A percentile compares a stretch with the other conserved stretches of the same genome.
These are phyloP conservation scores for Maudiozyma pseudohumilis DNA, from an alignment of 805 yeast species.

Conservation along the genomic window DNA sequence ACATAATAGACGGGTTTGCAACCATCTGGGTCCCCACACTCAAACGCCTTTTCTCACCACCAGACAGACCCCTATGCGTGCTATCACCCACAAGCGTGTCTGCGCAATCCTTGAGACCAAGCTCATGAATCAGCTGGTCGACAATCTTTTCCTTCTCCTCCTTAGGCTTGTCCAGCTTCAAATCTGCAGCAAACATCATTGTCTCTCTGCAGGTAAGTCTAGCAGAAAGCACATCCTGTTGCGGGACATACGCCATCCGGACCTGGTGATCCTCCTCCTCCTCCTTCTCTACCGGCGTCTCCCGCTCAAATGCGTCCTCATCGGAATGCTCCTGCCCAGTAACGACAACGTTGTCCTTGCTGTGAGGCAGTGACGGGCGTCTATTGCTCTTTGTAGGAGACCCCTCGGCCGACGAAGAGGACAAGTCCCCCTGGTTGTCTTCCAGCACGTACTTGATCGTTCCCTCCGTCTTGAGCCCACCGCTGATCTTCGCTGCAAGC, in stretches of 20 bases:
- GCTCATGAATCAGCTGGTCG: slow-evolving; percentile 47
- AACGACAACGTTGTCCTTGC: background rate
- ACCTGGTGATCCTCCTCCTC: slow-evolving; percentile 7
- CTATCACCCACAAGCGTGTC: slow-evolving; percentile 50
- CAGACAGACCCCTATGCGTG: slow-evolving; percentile 55
- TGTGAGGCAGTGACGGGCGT: background rate
- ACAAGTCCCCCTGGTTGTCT: background rate
- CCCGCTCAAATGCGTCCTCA: background rate
- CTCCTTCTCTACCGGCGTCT: background rate
- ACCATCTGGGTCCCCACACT: slow-evolving; percentile 71
- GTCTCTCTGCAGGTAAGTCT: slow-evolving; percentile 67
- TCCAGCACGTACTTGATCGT: slow-evolving; percentile 27
- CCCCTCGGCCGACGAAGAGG: background rate
- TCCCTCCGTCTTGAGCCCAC: slow-evolving; percentile 36
- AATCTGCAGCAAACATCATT: slow-evolving; percentile 56
- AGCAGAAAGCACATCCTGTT: slow-evolving; percentile 64
- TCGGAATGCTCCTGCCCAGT: background rate
- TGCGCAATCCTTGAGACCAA: slow-evolving; percentile 57
- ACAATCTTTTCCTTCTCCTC: slow-evolving; percentile 42
- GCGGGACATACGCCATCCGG: slow-evolving; percentile 52
- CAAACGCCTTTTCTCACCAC: slow-evolving; percentile 74
- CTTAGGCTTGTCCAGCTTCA: slow-evolving; percentile 43
- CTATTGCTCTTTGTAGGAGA: background rate
- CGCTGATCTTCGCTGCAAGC: slow-evolving; percentile 41
- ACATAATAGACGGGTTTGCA: slow-evolving; percentile 64